Evolutionary conservation across 2,329 filamentous ascomycete genomes (phyloP).

Genomic region (Xylaria hypoxylon): DNA sequence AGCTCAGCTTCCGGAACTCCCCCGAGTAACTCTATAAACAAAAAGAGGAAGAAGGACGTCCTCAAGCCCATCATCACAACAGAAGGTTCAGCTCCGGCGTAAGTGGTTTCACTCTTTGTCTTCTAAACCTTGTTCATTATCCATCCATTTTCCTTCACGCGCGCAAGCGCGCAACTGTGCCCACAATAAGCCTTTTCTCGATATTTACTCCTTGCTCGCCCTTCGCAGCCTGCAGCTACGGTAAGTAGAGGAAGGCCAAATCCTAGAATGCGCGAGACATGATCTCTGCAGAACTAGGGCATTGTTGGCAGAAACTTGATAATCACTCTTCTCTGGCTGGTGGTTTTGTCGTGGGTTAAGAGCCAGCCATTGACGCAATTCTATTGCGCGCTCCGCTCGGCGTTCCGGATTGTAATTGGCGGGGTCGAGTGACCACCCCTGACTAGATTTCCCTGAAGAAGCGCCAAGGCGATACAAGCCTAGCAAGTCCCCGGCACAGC

Average conservation of each 20-base stretch:
- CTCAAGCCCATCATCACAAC: slow-evolving; percentile 82
- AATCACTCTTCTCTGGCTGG: not conserved
- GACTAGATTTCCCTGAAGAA: slow-evolving; percentile 31
- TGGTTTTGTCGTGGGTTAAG: slow-evolving; percentile 7
- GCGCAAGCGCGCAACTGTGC: slow-evolving; percentile 28
- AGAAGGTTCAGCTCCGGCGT: slow-evolving; percentile 61
- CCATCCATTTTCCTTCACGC: not conserved
- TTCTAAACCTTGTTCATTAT: not conserved
- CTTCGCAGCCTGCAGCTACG: not conserved
- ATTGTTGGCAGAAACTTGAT: not conserved
- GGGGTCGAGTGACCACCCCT: slow-evolving; percentile 41
- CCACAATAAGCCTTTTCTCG: not conserved
- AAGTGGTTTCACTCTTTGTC: slow-evolving; percentile 43
- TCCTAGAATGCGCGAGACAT: not conserved
- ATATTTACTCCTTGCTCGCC: not conserved
- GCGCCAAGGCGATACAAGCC: slow-evolving; percentile 36
- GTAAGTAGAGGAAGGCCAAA: not conserved
- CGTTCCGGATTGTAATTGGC: slow-evolving; percentile 35
- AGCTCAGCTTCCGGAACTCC: slow-evolving; percentile 40
- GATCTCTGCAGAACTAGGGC: not conserved
- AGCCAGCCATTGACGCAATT: slow-evolving; percentile 37
- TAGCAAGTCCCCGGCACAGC: slow-evolving; percentile 26
- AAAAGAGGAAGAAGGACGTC: slow-evolving; percentile 81
- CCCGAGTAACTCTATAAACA: slow-evolving; percentile 55
- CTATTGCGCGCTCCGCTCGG: slow-evolving; percentile 17